Conservation (phyloP, 2,329 filamentous ascomycete species). For the Magnaporthiopsis poae region DNA sequence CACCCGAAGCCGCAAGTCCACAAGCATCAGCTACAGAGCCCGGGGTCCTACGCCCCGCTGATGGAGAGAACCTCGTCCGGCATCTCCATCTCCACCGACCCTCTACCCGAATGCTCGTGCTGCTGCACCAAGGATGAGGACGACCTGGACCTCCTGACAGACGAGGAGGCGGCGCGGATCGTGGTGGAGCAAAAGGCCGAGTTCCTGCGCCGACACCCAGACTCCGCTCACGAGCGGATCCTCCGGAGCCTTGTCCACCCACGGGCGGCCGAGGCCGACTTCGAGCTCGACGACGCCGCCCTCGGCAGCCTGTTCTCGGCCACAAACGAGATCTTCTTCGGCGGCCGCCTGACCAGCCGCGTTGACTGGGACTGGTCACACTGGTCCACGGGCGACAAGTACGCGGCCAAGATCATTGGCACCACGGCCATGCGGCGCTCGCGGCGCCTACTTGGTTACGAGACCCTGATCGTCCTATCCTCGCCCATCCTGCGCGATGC, state of each 20-base stretch:
- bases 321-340: constrained; percentile 55
- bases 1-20: constrained; percentile 1
- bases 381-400: constrained; percentile 38
- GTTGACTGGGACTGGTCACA: constrained; percentile 56
- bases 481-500: constrained; percentile 46
- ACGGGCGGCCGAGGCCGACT: constrained; percentile 34
- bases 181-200: constrained; percentile 38
- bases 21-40: constrained; percentile 5
- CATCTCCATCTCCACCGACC: constrained; percentile 35
- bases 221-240: constrained; percentile 47
- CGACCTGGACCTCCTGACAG: constrained; percentile 30
- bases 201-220: constrained; percentile 33
- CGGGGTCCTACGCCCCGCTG: background rate
- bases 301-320: constrained; percentile 50
- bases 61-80: constrained; percentile 42
- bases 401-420: constrained; percentile 47
- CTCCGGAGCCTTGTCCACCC: constrained; percentile 48
- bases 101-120: constrained; percentile 7
- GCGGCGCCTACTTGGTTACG: constrained; percentile 39
- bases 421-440: constrained; percentile 49
- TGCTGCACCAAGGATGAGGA: constrained; percentile 20
- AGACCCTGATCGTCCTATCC: constrained; percentile 54
- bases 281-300: constrained; percentile 46
- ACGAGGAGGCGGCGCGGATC: constrained; percentile 37
- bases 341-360: constrained; percentile 42